These are phyloP conservation scores for Mycotypha africana DNA, from an alignment of 371 early-diverging fungal species.

Conservation along the genomic window DNA sequence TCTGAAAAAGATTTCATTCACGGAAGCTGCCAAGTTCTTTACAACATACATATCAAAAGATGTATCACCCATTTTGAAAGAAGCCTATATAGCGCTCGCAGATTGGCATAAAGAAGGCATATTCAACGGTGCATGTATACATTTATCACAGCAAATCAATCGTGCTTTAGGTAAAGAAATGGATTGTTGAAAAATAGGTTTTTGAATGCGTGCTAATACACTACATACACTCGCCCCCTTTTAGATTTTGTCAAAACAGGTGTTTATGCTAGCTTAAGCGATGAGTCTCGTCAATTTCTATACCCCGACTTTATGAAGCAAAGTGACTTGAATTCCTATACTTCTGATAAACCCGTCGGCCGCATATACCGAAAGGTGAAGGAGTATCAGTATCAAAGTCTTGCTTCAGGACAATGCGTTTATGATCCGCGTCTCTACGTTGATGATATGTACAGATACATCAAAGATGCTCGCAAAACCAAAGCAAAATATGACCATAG, in stretches of 20 bases:
- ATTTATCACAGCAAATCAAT: slow-evolving; percentile 7
- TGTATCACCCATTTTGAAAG: not conserved
- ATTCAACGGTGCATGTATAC: slow-evolving; percentile 10
- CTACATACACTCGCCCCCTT: no score
- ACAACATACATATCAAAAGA: slow-evolving; percentile 16
- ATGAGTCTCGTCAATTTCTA: slow-evolving; percentile 26
- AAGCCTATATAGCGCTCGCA: slow-evolving; percentile 6
- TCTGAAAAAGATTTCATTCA: slow-evolving; percentile 1
- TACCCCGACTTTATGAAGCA: slow-evolving; percentile 75
- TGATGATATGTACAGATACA: slow-evolving; percentile 45
- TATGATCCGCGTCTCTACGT: slow-evolving; percentile 43
- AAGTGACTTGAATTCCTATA: slow-evolving; percentile 31
- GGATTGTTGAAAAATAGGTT: no score
- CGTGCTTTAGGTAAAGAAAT: slow-evolving; percentile 14
- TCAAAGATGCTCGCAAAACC: slow-evolving; percentile 37
- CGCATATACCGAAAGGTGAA: slow-evolving; percentile 39
- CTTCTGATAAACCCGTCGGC: slow-evolving; percentile 47
- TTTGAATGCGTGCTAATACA: no score
- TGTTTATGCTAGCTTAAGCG: slow-evolving; percentile 16
- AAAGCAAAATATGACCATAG: slow-evolving; percentile 49
- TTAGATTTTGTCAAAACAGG: slow-evolving; percentile 27
- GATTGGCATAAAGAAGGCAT: slow-evolving; percentile 7
- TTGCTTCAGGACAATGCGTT: not conserved
- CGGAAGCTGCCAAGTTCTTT: slow-evolving; percentile 13
- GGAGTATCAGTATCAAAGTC: not conserved